phyloP scores from a whole-genome alignment of 192 early-diverging fungal genomes.

The Phlyctochytrium bullatum region DNA sequence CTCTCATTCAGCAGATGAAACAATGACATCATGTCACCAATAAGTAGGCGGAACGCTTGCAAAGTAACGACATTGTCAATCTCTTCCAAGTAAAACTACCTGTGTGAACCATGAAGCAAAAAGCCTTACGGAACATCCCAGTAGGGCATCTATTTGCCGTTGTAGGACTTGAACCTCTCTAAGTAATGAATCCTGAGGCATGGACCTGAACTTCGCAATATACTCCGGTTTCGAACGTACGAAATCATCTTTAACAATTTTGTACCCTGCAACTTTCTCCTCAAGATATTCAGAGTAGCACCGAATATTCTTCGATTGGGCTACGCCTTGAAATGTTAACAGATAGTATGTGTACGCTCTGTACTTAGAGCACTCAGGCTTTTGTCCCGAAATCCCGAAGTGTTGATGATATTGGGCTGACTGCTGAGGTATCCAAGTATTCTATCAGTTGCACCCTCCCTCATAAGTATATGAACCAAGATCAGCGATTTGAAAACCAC shows the following conservation, averaged over 20 bases:
- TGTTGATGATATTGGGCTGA: slow-evolving; percentile 48
- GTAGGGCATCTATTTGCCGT: slow-evolving; percentile 60
- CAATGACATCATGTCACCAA: slow-evolving; percentile 69
- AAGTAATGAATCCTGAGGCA: slow-evolving; percentile 59
- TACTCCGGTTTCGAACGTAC: slow-evolving; percentile 54
- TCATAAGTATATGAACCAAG: slow-evolving; percentile 68
- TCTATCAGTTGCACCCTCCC: slow-evolving; percentile 64
- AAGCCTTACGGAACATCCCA: slow-evolving; percentile 65
- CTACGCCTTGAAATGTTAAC: slow-evolving; percentile 18
- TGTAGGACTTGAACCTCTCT: slow-evolving; percentile 63
- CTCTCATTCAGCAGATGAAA: slow-evolving; percentile 79
- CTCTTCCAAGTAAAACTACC: slow-evolving; percentile 70
- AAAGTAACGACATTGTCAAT: slow-evolving; percentile 71
- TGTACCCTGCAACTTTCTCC: slow-evolving; percentile 64
- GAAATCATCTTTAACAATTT: slow-evolving; percentile 64
- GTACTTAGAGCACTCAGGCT: slow-evolving; percentile 30
- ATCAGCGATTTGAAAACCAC: slow-evolving; percentile 72
- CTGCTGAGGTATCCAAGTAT: slow-evolving; percentile 55
- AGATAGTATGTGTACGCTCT: not conserved
- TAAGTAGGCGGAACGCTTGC: slow-evolving; percentile 66
- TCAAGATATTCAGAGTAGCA: slow-evolving; percentile 68
- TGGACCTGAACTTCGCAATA: slow-evolving; percentile 46
- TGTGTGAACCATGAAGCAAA: not conserved
- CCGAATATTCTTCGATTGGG: slow-evolving; percentile 61
- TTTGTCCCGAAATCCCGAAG: slow-evolving; percentile 53